Base-by-base conservation (phyloP, 768 basidiomycete species). In the Serendipita sp. region DNA sequence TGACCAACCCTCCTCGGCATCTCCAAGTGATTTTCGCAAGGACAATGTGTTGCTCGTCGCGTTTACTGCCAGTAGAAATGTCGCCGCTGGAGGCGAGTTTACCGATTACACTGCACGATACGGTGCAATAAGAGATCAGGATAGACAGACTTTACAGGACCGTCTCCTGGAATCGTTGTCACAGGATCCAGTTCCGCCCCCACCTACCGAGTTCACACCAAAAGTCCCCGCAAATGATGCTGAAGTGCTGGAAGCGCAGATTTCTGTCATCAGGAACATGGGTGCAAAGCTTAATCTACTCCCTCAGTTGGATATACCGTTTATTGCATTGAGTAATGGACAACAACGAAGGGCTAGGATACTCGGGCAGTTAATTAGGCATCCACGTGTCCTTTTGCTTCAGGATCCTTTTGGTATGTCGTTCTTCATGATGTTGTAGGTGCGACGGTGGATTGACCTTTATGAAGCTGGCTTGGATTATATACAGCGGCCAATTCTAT, bases 31-130 rank as follows among this genome's bases (percentile, higher is more conserved):
- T 7, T 51, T 32, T 51, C 18, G 18, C 8, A 18, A 32, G 48
- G 56, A 77, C 5, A 73, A 73, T 37, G 71, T 89, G 38, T 75
- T 78, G 15, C 72, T 83, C 38, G 86, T 90, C 7, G 84, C 86
- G 0, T 89, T 89, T 67, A 79, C 84, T 0, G 83, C 87, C 66
- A 79, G 84, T 16, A 76, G 79, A 1, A 76, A 79, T 38, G 71
- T 73, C 18, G 76, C 77, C 1, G 75, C 78, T 0, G 82, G 82
- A 0, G 85, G 86, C 5, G 88, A 81, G 10, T 98, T 98, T 75
- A 88, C 88, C 66, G 94, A 98, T 74, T 96, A 88, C 70, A 88
- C 92, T 0, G 92, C 93, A 2, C 83, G 93, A 2, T 98, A 97
- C 71, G 92, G 90, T 24, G 87, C 89, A 0, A 81, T 92, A 45